Base-by-base conservation (phyloP, 2,329 filamentous ascomycete species). In the Clonostachys chloroleuca region DNA sequence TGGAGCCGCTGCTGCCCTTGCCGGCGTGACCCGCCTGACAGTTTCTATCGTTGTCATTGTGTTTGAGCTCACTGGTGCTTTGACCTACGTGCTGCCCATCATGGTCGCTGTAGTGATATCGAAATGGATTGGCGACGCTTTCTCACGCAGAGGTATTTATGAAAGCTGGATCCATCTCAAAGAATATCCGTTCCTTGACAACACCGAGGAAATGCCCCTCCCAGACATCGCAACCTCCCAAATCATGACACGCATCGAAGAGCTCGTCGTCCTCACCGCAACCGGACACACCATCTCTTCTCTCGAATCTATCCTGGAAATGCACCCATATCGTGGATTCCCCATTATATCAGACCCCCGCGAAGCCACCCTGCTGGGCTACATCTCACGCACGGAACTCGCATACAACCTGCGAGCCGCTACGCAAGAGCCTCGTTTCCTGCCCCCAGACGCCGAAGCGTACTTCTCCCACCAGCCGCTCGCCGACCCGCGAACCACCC, bases 31-130 rank as follows among this genome's bases (percentile, higher is more conserved):
- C 16, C 83, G 92, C 55, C 95, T 99, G 84, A 99, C 94, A 0
- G 91, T 96, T 12, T 96, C 92, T 12, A 96, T 99, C 55, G 92
- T 99, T 5, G 94, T 97, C 59, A 99, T 99, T 70, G 96, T 96
- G 87, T 99, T 99, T 61, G 94, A 99, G 72, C 84, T 99, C 47
- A 99, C 94, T 0, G 94, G 94, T 45, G 94, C 94, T 2, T 78
- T 99, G 30, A 95, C 91, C 1, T 97, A 97, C 62, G 92, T 99
- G 43, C 81, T 99, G 8, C 94, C 94, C 47, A 99, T 97, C 66
- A 99, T 99, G 94, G 89, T 99, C 53, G 91, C 92, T 40, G 94
- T 99, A 60, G 95, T 99, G 92, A 78, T 97, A 41, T 89, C 89
- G 52, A 99, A 99, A 71, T 99, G 94, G 94, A 90, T 96, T 24